These are phyloP conservation scores for Alternaria sp. DNA, from an alignment of 2,329 filamentous ascomycete species.

Conservation along the genomic window DNA sequence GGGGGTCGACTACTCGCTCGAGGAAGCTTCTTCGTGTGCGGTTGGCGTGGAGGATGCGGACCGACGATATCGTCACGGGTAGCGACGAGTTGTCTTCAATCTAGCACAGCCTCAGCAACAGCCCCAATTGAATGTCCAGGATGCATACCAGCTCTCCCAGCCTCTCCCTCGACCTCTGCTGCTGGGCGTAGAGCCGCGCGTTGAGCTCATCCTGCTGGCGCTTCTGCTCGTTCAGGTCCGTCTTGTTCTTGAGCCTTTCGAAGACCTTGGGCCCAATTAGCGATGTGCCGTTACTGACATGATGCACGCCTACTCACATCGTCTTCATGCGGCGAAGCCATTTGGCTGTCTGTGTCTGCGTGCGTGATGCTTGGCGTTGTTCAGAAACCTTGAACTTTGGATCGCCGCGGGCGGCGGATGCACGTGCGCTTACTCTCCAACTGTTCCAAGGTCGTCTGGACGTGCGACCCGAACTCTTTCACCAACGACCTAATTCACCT, in stretches of 20 bases:
- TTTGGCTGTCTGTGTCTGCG: constrained; percentile 43
- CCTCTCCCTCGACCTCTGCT: constrained; percentile 67
- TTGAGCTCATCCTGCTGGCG: constrained; percentile 67
- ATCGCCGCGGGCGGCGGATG: constrained; percentile 14
- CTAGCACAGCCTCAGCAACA: constrained; percentile 51
- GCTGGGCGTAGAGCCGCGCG: constrained; percentile 63
- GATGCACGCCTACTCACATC: constrained; percentile 47
- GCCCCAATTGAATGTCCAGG: constrained; percentile 3
- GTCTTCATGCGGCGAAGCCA: constrained; percentile 54
- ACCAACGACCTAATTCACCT: neutral
- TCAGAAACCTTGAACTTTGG: constrained; percentile 23
- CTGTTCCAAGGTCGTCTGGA: neutral
- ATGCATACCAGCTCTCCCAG: constrained; percentile 68
- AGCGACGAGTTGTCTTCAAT: constrained; percentile 83
- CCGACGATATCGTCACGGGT: constrained; percentile 84
- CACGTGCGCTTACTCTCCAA: constrained; percentile 21
- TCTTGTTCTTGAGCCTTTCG: constrained; percentile 63
- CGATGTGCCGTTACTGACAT: neutral
- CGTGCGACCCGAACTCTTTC: neutral
- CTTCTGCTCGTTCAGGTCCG: constrained; percentile 65
- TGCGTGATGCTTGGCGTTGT: constrained; percentile 35
- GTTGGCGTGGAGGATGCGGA: constrained; percentile 81
- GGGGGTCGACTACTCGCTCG: constrained; percentile 77
- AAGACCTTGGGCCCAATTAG: constrained; percentile 56
- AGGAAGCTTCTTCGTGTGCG: constrained; percentile 87